Evolutionary conservation across 192 early-diverging fungal genomes (phyloP).

Genomic region (Phlyctochytrium planicorne): DNA sequence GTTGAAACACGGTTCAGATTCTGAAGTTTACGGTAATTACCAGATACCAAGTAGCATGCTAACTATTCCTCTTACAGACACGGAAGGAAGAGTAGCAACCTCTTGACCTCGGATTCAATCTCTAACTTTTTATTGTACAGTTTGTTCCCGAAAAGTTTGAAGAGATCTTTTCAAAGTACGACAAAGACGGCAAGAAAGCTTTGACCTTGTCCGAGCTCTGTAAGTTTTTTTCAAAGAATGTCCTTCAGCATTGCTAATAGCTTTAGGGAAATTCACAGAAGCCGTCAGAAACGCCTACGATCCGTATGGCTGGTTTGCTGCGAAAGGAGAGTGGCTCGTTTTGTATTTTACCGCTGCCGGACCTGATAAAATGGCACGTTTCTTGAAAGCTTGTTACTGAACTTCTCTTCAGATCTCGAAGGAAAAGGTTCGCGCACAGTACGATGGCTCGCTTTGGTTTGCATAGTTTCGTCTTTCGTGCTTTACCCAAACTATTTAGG

Average conservation of each 20-base stretch:
- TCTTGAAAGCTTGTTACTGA: too few relatives aligned
- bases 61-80: neutral
- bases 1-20: slow-evolving; percentile 7
- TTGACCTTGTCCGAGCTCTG: neutral
- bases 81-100: too few relatives aligned
- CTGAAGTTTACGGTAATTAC: slow-evolving; percentile 1
- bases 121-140: too few relatives aligned
- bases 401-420: neutral
- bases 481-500: too few relatives aligned
- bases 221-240: neutral
- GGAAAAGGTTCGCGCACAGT: slow-evolving; percentile 3
- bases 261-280: neutral
- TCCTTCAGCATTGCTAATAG: neutral
- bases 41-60: neutral
- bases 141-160: slow-evolving; percentile 6
- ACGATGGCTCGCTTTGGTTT: slow-evolving; percentile 5
- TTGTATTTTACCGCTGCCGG: neutral
- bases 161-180: slow-evolving; percentile 9
- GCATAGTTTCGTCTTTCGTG: too few relatives aligned
- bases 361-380: neutral
- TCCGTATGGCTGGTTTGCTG: slow-evolving; percentile 7
- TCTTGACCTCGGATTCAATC: too few relatives aligned
- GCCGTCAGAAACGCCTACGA: neutral
- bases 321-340: neutral
- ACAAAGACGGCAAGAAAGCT: neutral